phyloP scores from a whole-genome alignment of 805 yeast genomes.

The Ogataea trehalophila region DNA sequence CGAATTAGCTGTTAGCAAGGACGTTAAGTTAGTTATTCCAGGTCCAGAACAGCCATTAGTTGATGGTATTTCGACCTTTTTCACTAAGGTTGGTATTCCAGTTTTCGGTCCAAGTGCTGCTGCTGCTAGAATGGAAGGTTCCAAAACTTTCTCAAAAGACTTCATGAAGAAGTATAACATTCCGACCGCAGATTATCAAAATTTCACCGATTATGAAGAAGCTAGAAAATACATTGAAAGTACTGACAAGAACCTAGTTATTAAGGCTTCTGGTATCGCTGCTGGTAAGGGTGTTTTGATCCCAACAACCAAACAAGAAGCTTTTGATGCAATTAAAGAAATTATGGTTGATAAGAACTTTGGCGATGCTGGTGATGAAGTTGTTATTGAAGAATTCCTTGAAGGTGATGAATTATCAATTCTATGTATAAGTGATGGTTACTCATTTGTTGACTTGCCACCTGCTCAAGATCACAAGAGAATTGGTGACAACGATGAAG shows the following conservation, averaged over 20 bases:
- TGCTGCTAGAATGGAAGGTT: slow-evolving; percentile 96
- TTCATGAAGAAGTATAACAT: slow-evolving; percentile 90
- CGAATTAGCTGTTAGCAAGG: slow-evolving; percentile 64
- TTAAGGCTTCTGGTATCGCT: slow-evolving; percentile 97
- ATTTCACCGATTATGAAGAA: slow-evolving; percentile 69
- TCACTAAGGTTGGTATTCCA: slow-evolving; percentile 82
- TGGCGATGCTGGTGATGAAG: slow-evolving; percentile 91
- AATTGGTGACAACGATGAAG: slow-evolving; percentile 87
- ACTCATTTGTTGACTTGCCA: slow-evolving; percentile 84
- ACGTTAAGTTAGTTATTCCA: slow-evolving; percentile 76
- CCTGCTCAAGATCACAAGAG: slow-evolving; percentile 99
- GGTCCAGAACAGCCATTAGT: slow-evolving; percentile 99
- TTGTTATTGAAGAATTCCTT: slow-evolving; percentile 91
- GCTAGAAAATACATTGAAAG: slow-evolving; percentile 69
- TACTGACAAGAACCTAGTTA: slow-evolving; percentile 72
- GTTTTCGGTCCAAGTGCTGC: slow-evolving; percentile 92
- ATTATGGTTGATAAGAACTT: slow-evolving; percentile 88
- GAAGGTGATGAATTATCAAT: slow-evolving; percentile 97
- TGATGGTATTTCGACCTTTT: slow-evolving; percentile 77
- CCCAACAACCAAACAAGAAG: slow-evolving; percentile 81
- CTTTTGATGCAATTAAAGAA: slow-evolving; percentile 73
- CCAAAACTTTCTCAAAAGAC: slow-evolving; percentile 88
- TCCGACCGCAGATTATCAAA: slow-evolving; percentile 89
- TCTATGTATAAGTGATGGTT: slow-evolving; percentile 89
- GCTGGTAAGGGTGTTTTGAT: slow-evolving; percentile 98